Evolutionary conservation across 2,329 filamentous ascomycete genomes (phyloP).

Genomic region (Zymoseptoria ardabiliae): DNA sequence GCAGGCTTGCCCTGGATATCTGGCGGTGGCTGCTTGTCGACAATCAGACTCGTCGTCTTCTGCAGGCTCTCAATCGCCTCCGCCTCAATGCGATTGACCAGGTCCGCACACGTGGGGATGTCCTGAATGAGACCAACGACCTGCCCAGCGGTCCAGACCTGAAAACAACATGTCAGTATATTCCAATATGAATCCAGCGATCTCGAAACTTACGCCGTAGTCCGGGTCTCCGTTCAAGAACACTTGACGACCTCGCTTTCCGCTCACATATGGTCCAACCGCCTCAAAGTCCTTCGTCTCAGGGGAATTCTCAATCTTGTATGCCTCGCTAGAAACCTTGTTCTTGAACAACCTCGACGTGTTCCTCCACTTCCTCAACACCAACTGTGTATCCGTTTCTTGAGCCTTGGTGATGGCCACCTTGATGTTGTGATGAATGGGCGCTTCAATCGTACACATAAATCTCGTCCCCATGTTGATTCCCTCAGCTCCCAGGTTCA

Average conservation of each 20-base stretch:
- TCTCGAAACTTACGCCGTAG: slow-evolving; percentile 61
- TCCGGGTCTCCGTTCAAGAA: slow-evolving; percentile 89
- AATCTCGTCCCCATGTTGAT: slow-evolving; percentile 99
- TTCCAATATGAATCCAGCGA: not conserved
- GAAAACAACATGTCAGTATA: slow-evolving; percentile 14
- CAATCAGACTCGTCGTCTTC: slow-evolving; percentile 33
- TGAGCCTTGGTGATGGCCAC: slow-evolving; percentile 78
- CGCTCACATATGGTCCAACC: slow-evolving; percentile 78
- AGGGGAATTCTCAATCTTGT: slow-evolving; percentile 77
- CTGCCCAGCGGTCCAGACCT: slow-evolving; percentile 96
- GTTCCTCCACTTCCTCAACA: slow-evolving; percentile 87
- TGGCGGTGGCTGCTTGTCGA: slow-evolving; percentile 30
- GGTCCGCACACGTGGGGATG: slow-evolving; percentile 42
- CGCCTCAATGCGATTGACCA: slow-evolving; percentile 40
- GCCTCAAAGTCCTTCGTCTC: slow-evolving; percentile 81
- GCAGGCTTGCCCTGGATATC: slow-evolving; percentile 26
- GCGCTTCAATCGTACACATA: slow-evolving; percentile 91
- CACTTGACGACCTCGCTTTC: slow-evolving; percentile 82
- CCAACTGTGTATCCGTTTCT: slow-evolving; percentile 84
- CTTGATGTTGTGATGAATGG: slow-evolving; percentile 91
- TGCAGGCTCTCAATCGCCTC: slow-evolving; percentile 39
- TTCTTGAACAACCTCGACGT: slow-evolving; percentile 85
- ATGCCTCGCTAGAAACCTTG: slow-evolving; percentile 72
- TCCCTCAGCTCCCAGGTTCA: slow-evolving; percentile 83
- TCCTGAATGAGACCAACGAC: slow-evolving; percentile 62